Base-by-base conservation (phyloP, 176 grass and related monocot species). In the Raddia distichophylla region DNA sequence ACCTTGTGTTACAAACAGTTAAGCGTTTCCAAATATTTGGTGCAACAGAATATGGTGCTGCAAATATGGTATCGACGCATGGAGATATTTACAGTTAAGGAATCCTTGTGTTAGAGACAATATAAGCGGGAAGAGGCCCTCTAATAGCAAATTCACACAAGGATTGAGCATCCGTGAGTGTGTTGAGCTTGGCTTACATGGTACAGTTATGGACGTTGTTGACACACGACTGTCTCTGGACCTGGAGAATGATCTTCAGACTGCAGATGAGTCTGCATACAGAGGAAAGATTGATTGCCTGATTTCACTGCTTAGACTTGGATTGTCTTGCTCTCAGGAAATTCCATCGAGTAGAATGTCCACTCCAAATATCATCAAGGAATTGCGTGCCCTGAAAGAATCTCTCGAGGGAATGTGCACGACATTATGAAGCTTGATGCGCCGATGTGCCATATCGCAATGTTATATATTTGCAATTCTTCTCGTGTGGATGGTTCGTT, bases 21-120 rank as follows among this genome's bases (percentile, higher is more conserved):
- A 22, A 51, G 2, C 15, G 35, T 20, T 33, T 12, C 0, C 14
- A 64, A 71, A 27, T 2, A 4, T 40, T 66, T n/a, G 1, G 6
- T 60, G 4, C 5, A 73, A 73, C 56, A 91, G 83, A 90, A 33
- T 82, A 92, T 52, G 82, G 82, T 37, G 61, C 37, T 22, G 89
- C 81, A 3, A 84, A 77, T 8, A 63, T 40, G 35, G 86, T 57
- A 0, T 87, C 85, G 1, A 78, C 44, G 0, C 35, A 77, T 46
- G 89, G 89, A 47, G 89, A 87, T 6, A 70, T 81, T 46, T 85
- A 82, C n/a, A 88, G 80, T 14, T 91, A 61, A 10, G 82, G 82
- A n/a, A 85, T 91, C 67, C 60, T 91, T 2, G 33, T 91, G 3
- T 43, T 91, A 43, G 90, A 91, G 60, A 88, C 71, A 4, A 0